Base-by-base conservation (phyloP, 345 rosid species). In the Populus euphratica region DNA sequence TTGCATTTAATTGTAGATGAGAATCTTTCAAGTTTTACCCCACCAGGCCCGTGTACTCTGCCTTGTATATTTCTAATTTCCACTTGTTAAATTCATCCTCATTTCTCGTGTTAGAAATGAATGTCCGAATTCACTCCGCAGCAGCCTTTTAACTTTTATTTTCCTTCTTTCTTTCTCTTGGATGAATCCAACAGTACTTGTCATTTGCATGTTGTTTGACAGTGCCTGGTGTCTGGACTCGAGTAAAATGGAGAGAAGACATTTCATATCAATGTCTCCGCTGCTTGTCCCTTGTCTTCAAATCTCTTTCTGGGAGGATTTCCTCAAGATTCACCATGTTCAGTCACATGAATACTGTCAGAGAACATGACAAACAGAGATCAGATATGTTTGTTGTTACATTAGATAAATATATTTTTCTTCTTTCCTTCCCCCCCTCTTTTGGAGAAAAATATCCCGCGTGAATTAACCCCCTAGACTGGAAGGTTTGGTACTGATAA, bases 251-350 rank as follows among this genome's bases (percentile, higher is more conserved):
- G n/a, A 16, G 65, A 17, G 5, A 70, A 74, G 75, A 67, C 74
- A 50, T 56, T 68, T 82, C 87, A 73, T 27, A 38, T 63, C 80
- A 63, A 64, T 31, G 73, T 65, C 63, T 12, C 61, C 49, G 47
- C 4, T 29, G 59, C 29, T 62, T 76, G 83, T 86, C 78, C 2
- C 78, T 41, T 68, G 9, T 25, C 43, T 27, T 36, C 0, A 16
- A 18, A 70, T 78, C 83, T 52, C 76, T 79, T 80, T 80, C 82
- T 29, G 11, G 5, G 17, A 18, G 76, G 86, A 83, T 86, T 77
- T 59, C 73, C 23, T 47, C 41, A 31, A 77, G 33, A 80, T 83
- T 74, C 77, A 66, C 33, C 23, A 47, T 39, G 18, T 67, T n/a
- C 50, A 9, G 9, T 6, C 6, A 17, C 17, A 5, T 8, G 1